Conservation (phyloP, 257 asterid genomes). For the Solanum sejunctum region DNA sequence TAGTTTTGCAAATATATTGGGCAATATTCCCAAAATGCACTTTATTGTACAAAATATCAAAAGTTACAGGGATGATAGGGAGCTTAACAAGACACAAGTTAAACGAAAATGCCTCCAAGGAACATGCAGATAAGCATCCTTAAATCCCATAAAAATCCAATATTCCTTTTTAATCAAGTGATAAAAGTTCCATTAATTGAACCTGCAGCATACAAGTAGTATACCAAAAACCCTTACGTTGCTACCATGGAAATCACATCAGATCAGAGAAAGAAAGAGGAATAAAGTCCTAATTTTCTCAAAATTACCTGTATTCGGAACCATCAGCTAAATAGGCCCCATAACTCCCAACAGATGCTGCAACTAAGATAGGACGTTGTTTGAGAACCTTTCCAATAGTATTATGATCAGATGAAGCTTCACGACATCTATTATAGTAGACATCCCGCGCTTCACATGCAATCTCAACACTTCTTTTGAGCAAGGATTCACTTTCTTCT, state of each 20-base stretch:
- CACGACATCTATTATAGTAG: constrained; percentile 42
- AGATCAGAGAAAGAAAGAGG: neutral
- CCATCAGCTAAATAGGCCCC: constrained; percentile 94
- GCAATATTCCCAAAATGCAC: neutral
- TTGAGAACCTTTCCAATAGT: constrained; percentile 45
- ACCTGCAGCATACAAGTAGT: neutral
- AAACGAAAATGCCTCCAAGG: neutral
- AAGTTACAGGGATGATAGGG: neutral
- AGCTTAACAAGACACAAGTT: neutral
- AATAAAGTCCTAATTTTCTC: neutral
- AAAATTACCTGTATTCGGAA: constrained; percentile 74
- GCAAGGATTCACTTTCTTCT: constrained; percentile 67
- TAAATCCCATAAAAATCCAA: neutral
- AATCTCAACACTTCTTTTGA: constrained; percentile 68
- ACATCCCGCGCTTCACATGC: constrained; percentile 64
- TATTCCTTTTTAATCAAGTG: neutral
- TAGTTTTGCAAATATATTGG: neutral
- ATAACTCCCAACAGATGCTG: constrained; percentile 92
- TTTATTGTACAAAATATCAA: neutral
- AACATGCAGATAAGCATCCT: neutral
- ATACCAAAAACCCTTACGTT: neutral
- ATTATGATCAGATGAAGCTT: constrained; percentile 21
- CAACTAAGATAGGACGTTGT: constrained; percentile 60
- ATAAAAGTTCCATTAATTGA: neutral
- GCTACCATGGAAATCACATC: neutral